Base-by-base conservation (phyloP, 176 grass and related monocot genomes). In the Saccharum officinarum region DNA sequence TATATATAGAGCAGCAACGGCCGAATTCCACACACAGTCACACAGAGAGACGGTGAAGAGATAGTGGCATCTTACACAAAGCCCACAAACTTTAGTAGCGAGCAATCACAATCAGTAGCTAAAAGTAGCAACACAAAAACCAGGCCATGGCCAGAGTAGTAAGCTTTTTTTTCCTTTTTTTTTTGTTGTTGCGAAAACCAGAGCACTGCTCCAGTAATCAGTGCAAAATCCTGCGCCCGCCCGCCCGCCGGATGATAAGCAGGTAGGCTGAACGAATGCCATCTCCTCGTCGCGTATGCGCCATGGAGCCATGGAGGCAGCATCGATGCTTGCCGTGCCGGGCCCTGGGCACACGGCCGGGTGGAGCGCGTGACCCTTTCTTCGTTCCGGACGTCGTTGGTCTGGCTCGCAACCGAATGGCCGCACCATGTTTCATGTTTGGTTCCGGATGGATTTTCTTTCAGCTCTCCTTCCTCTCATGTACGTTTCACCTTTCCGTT, bases 51-150 rank as follows among this genome's bases (percentile, higher is more conserved):
- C 62, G 33, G 25, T 33, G 55, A 16, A 22, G 57, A 4, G n/a
- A 69, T 82, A 90, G 89, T 90, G 89, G 38, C 39, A 68, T 83
- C 89, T 83, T 87, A 90, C 84, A 83, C 89, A 87, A 87, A 47
- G 17, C 2, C 80, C 89, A 90, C 89, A 1, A 83, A 63, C 71
- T 77, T 62, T 52, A 39, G 30, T 30, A 47, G 61, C 57, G 46
- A 46, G 7, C 77, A 49, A 85, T 80, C 73, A 65, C 77, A 49
- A 85, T 80, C 73, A 65, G 47, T 47, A 31, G 46, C 59, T 45
- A 17, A 86, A 84, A 88, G 57, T 18, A 3, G 76, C 47, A 38
- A 28, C 52, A 18, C 79, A 17, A 88, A 88, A 73, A 84, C 49
- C 67, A 3, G 67, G 67, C 44, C 75, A 16, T 15, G 26, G 14